phyloP scores from a whole-genome alignment of 345 rosid genomes.

The Lumnitzera racemosa region DNA sequence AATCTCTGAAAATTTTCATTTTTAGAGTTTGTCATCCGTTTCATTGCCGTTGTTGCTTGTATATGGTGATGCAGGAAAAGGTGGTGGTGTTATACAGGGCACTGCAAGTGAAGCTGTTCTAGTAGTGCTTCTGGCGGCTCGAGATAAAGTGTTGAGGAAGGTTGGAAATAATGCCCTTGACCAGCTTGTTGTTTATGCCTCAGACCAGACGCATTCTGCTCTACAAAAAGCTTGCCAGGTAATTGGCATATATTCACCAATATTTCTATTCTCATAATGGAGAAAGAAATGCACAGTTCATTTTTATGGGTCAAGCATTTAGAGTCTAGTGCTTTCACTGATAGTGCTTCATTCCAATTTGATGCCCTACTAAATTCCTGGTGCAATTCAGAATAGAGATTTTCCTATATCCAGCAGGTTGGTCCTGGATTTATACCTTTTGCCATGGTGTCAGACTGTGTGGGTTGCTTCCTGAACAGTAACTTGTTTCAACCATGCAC shows the following conservation, averaged over 20 bases:
- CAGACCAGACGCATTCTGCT: slow-evolving; percentile 89
- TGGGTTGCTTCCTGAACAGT: too few relatives aligned
- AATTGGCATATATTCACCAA: slow-evolving; percentile 4
- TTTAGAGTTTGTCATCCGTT: too few relatives aligned
- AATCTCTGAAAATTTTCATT: too few relatives aligned
- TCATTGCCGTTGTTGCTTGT: neutral
- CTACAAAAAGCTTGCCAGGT: slow-evolving; percentile 90
- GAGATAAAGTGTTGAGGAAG: slow-evolving; percentile 45
- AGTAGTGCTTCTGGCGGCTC: slow-evolving; percentile 74
- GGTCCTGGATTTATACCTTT: too few relatives aligned
- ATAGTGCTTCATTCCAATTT: neutral
- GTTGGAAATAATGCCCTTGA: slow-evolving; percentile 51
- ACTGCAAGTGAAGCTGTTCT: slow-evolving; percentile 91
- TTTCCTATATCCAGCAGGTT: too few relatives aligned
- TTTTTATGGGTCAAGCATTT: too few relatives aligned
- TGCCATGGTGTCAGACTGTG: too few relatives aligned
- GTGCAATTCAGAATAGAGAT: neutral
- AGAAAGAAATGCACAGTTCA: too few relatives aligned
- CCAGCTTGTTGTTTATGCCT: slow-evolving; percentile 76
- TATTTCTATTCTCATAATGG: neutral
- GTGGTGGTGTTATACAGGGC: slow-evolving; percentile 94
- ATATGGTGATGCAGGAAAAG: slow-evolving; percentile 49
- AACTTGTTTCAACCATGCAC: too few relatives aligned
- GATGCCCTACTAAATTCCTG: neutral
- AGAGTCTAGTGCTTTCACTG: too few relatives aligned